phyloP scores from a whole-genome alignment of 2,329 filamentous ascomycete genomes.

The Verticillium zaregamsianum region DNA sequence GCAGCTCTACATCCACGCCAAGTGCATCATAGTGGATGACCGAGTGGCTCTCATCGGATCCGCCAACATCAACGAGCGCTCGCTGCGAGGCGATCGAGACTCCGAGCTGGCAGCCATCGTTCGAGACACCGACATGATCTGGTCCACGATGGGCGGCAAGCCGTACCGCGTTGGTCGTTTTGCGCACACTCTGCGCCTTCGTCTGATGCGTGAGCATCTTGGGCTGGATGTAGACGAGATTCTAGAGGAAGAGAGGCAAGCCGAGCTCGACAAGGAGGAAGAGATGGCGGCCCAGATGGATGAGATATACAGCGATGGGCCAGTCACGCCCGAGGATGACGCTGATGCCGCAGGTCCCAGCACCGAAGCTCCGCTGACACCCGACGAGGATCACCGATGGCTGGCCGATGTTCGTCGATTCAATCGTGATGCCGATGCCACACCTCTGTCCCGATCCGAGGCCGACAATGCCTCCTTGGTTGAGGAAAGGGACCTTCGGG shows the following conservation, averaged over 20 bases:
- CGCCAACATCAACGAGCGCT: conserved; percentile 97
- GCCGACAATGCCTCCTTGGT: conserved; percentile 13
- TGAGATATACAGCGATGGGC: conserved; percentile 53
- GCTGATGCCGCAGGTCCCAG: conserved; percentile 5
- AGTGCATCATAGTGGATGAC: conserved; percentile 94
- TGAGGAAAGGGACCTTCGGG: conserved; percentile 37
- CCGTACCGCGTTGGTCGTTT: conserved; percentile 90
- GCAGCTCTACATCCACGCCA: conserved; percentile 97
- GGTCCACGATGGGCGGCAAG: conserved; percentile 84
- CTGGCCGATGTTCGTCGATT: conserved; percentile 46
- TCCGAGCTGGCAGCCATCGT: conserved; percentile 90
- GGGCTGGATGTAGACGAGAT: conserved; percentile 94
- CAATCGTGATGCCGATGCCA: conserved; percentile 67
- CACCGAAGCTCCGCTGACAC: not conserved
- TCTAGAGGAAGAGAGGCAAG: conserved; percentile 70
- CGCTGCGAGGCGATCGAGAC: conserved; percentile 87
- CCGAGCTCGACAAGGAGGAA: conserved; percentile 56
- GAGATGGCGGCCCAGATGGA: conserved; percentile 57
- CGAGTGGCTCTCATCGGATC: conserved; percentile 91
- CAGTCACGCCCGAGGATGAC: conserved; percentile 16
- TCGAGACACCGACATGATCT: conserved; percentile 87
- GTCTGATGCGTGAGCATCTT: conserved; percentile 93
- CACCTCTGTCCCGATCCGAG: conserved; percentile 16
- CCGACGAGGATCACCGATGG: not conserved
- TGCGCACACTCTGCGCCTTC: conserved; percentile 85